Base-by-base conservation (phyloP, 768 basidiomycete species). In the Boletus tylopilopsis region DNA sequence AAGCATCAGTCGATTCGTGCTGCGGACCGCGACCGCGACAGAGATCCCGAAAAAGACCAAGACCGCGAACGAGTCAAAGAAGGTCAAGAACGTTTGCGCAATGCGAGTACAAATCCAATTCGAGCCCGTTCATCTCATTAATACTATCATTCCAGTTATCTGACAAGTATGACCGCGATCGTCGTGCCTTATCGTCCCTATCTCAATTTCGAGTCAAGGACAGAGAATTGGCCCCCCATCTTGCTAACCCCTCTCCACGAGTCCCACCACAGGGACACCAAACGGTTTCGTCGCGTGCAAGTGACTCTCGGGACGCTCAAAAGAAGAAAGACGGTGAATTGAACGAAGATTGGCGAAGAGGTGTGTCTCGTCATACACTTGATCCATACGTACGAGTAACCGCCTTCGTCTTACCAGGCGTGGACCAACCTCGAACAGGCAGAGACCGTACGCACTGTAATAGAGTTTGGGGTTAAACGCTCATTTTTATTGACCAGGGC, bases 311-410 rank as follows among this genome's bases (percentile, higher is more conserved):
- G 59, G 87, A 90, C 24, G 54, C 71, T 47, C 60, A 71, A 38
- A 86, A 80, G 72, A 84, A 82, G 71, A 85, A 85, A 68, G 74
- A 75, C 37, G 86, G 83, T 32, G 90, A 91, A 64, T 74, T 73
- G 22, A 83, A 80, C 58, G 87, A 91, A 58, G 90, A 93, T 61
- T 93, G 90, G 90, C 78, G 90, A 63, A 78, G 87, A 80, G 86
- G 90, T 89, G 58, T 55, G 76, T 63, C 40, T 59, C 53, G 22
- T 45, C 19, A 29, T 53, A 42, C 18, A 22, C 25, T 29, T 33
- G 33, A 41, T 40, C 1, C 16, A 27, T 41, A 13, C 7, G 5
- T 36, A 41, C 25, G 33, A 35, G 13, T 53, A 38, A 54, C 48
- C 32, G n/a, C 10, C 13, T 22, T 9, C 27, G 22, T 53, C 29